These are phyloP conservation scores for Candida fluviatilis DNA, from an alignment of 805 yeast species.

Conservation along the genomic window DNA sequence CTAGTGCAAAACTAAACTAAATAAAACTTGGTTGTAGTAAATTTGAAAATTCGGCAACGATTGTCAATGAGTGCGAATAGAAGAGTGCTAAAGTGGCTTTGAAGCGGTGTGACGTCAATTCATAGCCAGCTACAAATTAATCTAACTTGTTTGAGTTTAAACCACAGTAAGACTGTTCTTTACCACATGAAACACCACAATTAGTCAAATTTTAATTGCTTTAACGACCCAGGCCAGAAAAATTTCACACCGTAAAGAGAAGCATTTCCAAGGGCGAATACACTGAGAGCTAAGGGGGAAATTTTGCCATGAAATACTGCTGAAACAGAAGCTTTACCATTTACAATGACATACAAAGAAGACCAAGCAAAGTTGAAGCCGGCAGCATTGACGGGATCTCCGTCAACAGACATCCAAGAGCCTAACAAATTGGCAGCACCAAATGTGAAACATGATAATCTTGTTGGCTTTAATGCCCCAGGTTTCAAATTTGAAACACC, in stretches of 20 bases:
- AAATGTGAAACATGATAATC: slow-evolving; percentile 46
- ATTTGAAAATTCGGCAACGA: too few relatives aligned
- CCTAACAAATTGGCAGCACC: slow-evolving; percentile 63
- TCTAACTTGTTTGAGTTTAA: too few relatives aligned
- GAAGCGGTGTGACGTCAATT: too few relatives aligned
- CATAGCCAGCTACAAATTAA: too few relatives aligned
- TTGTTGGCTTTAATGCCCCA: slow-evolving; percentile 28
- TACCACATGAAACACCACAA: too few relatives aligned
- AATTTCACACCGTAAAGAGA: slow-evolving; percentile 67
- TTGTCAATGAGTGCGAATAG: too few relatives aligned
- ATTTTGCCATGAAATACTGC: slow-evolving; percentile 53
- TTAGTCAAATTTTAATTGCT: too few relatives aligned
- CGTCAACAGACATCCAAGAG: slow-evolving; percentile 71
- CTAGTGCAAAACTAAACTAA: too few relatives aligned
- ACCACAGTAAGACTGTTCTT: too few relatives aligned
- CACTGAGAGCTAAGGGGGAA: slow-evolving; percentile 57
- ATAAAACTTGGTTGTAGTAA: too few relatives aligned
- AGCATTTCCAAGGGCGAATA: slow-evolving; percentile 59
- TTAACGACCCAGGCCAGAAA: slow-evolving; percentile 36
- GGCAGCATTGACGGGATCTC: slow-evolving; percentile 72
- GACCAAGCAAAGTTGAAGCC: slow-evolving; percentile 85
- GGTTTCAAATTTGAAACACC: not conserved
- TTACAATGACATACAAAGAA: slow-evolving; percentile 64
- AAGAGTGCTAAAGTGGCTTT: too few relatives aligned
- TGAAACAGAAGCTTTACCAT: slow-evolving; percentile 55